Conservation (phyloP, 2,329 filamentous ascomycete species). For the Fusarium buxicola region DNA sequence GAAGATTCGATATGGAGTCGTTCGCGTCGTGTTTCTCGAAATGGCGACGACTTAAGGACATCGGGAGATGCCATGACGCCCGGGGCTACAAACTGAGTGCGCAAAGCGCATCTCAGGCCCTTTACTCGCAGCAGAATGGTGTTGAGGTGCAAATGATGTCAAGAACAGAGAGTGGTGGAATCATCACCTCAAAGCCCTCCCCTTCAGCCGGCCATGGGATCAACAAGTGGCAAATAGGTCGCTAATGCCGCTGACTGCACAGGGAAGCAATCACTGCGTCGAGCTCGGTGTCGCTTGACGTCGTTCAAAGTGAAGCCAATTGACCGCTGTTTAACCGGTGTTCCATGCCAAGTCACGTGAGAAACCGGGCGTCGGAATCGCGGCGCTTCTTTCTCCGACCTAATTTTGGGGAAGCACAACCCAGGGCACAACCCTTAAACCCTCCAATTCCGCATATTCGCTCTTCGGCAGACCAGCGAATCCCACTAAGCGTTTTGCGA, state of each 20-base stretch:
- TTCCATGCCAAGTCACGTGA: no score
- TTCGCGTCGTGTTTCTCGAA: conserved; percentile 49
- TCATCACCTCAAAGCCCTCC: conserved; percentile 28
- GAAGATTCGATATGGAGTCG: conserved; percentile 56
- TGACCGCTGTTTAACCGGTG: no score
- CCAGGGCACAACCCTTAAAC: no score
- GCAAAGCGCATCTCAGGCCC: conserved; percentile 59
- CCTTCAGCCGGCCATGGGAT: conserved; percentile 14
- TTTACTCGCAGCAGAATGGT: conserved; percentile 47
- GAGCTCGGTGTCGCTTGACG: no score
- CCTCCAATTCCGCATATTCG: no score
- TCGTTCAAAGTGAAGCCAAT: no score
- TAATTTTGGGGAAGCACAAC: no score
- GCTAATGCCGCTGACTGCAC: no score
- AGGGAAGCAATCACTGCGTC: no score
- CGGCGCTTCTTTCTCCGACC: conserved; percentile 29
- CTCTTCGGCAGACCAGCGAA: no score
- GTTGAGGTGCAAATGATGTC: conserved; percentile 18
- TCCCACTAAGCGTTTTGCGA: conserved; percentile 49
- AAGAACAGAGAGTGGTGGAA: conserved; percentile 22
- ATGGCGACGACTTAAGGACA: conserved; percentile 48
- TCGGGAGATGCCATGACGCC: conserved; percentile 51
- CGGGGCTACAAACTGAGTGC: conserved; percentile 51
- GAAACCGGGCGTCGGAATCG: no score
- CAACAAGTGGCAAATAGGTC: no score